Base-by-base conservation (phyloP, 2,329 filamentous ascomycete genomes). In the Colletotrichum graminicola region DNA sequence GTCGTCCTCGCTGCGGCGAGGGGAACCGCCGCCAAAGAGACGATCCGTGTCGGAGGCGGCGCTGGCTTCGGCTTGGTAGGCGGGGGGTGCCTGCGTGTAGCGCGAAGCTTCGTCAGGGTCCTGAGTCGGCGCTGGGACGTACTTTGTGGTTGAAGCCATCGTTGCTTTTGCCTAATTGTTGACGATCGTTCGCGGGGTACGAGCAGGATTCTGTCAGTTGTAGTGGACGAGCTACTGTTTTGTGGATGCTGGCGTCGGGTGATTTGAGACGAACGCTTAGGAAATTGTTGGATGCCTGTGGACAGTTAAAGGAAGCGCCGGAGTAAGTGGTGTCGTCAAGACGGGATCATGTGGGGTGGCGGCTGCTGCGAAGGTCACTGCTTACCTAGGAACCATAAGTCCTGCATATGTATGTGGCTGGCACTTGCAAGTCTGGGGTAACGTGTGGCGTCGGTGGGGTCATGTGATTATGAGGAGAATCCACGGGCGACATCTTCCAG, bases 1-100 rank as follows among this genome's bases (percentile, higher is more conserved):
- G 78, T 98, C 97, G 23, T 98, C 95, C 79, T 95, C 90, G 82
- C 95, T 95, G 79, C 87, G 88, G 77, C 95, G 90, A 62, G 94
- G 90, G 55, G 87, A 89, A 59, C 90, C 92, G 61, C 88, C 90
- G 73, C 88, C 88, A 68, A 93, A 88, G 51, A 93, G 86, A 29
- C 88, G 84, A 16, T 83, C 83, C 72, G 84, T 81, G 73, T 88
- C 86, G 76, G 86, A 86, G 72, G 87, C 82, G 72, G 89, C 87
- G 65, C 78, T 78, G 61, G 78, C 78, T 55, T 77, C 78, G 63
- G 83, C 79, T 76, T 86, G 84, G 85, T 98, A 98, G 72, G 93
- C 93, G 26, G 95, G 95, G 75, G 95, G 95, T 78, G 94, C 88
- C 78, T 94, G 91, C 68, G 91, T 87, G 84, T 92, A 95, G 75